These are phyloP conservation scores for Penicillium pulvis DNA, from an alignment of 495 filamentous ascomycete genomes.

Conservation along the genomic window DNA sequence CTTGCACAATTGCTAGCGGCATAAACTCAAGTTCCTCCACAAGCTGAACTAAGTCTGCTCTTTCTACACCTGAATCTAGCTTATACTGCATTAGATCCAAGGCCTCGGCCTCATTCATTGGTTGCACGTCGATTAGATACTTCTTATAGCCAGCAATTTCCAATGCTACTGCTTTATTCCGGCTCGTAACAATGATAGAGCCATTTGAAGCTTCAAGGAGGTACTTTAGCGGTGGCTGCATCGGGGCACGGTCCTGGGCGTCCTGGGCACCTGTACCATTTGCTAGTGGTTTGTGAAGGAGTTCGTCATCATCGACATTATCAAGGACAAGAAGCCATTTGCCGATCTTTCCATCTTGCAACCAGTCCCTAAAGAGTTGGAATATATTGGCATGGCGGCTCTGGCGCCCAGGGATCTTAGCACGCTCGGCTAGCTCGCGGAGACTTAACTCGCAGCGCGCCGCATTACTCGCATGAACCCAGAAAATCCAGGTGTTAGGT, in stretches of 20 bases:
- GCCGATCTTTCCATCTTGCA: background rate
- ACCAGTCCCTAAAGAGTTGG: background rate
- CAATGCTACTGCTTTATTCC: conserved; percentile 28
- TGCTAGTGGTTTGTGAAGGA: background rate
- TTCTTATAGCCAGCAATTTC: conserved; percentile 25
- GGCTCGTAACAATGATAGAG: conserved; percentile 25
- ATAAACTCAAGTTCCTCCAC: conserved; percentile 31
- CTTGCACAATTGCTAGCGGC: conserved; percentile 52
- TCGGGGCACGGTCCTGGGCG: background rate
- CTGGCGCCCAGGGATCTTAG: background rate
- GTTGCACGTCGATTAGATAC: conserved; percentile 42
- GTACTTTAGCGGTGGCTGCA: conserved; percentile 3
- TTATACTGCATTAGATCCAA: conserved; percentile 43
- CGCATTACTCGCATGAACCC: background rate
- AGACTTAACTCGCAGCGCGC: background rate
- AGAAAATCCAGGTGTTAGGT: background rate
- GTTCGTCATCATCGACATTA: conserved; percentile 5
- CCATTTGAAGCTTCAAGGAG: conserved; percentile 5
- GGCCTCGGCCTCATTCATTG: conserved; percentile 34
- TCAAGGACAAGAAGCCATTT: background rate
- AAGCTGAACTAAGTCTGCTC: conserved; percentile 20
- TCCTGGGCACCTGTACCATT: background rate
- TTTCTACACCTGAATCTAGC: conserved; percentile 19
- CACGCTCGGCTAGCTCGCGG: background rate
- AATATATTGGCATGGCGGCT: background rate